Evolutionary conservation across 768 basidiomycete species (phyloP), one percentile per base, ranked within the genome.

Genomic region (Pleurotus giganteus): DNA sequence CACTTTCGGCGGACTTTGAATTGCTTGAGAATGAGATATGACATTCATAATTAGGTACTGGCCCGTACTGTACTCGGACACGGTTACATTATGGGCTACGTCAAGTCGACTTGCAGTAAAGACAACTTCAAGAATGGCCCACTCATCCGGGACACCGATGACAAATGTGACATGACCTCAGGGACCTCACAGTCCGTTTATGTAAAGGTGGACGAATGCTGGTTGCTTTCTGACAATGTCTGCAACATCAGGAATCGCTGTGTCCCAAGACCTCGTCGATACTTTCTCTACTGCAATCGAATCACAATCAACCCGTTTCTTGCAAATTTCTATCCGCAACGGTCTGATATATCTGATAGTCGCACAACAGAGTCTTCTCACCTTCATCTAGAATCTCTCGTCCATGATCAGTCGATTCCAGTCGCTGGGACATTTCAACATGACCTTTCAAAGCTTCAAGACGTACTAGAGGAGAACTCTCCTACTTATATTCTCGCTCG

Each of bases 401-500:
- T 89, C 9, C 78, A 79, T 53, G 83, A 86, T 60, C 58, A 69
- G 13, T 79, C 81, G 6, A 59, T 87, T 43, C 68, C 78, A 8
- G 67, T 73, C 12, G 64, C 71, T 0, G 80, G 78, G 9, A 75
- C 83, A 5, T 75, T 94, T 24, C 69, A 80, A 41, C 75, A 82
- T 4, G 91, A 93, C 65, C 76, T 94, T 4, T 61, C 60, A 2
- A 72, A 71, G 50, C 77, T 92, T 4, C 81, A 82, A 62, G 74
- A 69, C 26, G 60, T 88, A 34, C 71, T 92, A 0, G 74, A 85
- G 28, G 80, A 85, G 26, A 70, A 81, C 54, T 64, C 70, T 1
- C 89, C 92, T 21, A 84, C 89, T n/a, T 94, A 92, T 69, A 69
- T 93, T 41, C 81, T 94, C 19, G 82, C 78, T 8, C 82, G 83